phyloP scores from a whole-genome alignment of 176 grass and related monocot genomes.

The Alopecurus myosuroides region DNA sequence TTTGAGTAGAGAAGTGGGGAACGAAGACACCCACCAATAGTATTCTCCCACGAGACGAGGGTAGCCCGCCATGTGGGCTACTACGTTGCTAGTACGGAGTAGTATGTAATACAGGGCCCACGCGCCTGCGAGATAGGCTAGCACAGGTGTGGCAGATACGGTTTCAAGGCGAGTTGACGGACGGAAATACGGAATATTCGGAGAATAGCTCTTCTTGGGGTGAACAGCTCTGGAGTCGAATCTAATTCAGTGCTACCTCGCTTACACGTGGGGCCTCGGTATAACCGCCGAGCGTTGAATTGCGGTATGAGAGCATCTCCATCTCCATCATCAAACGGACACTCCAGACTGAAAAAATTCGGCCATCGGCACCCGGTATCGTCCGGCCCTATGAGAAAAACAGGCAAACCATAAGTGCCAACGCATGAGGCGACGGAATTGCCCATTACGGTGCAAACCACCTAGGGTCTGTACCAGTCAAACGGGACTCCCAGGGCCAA shows the following conservation, averaged over 20 bases:
- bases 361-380: too few relatives aligned
- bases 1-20: neutral
- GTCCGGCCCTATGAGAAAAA: too few relatives aligned
- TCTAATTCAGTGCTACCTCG: neutral
- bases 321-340: too few relatives aligned
- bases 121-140: neutral
- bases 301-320: too few relatives aligned
- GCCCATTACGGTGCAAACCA: too few relatives aligned
- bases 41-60: neutral
- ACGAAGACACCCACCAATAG: neutral
- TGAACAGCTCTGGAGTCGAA: neutral
- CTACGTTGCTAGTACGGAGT: too few relatives aligned
- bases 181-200: conserved; percentile 32
- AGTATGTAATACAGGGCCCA: neutral
- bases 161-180: neutral
- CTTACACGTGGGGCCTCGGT: neutral
- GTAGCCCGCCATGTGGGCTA: neutral
- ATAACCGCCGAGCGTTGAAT: neutral
- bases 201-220: neutral
- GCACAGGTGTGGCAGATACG: neutral
- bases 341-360: too few relatives aligned
- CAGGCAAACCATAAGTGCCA: too few relatives aligned
- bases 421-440: too few relatives aligned
- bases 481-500: too few relatives aligned
- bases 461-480: too few relatives aligned